A percentile compares a stretch with the other conserved stretches of the same genome.
phyloP scores from a whole-genome alignment of 495 filamentous ascomycete species.

The Barbatosphaeria neglecta region DNA sequence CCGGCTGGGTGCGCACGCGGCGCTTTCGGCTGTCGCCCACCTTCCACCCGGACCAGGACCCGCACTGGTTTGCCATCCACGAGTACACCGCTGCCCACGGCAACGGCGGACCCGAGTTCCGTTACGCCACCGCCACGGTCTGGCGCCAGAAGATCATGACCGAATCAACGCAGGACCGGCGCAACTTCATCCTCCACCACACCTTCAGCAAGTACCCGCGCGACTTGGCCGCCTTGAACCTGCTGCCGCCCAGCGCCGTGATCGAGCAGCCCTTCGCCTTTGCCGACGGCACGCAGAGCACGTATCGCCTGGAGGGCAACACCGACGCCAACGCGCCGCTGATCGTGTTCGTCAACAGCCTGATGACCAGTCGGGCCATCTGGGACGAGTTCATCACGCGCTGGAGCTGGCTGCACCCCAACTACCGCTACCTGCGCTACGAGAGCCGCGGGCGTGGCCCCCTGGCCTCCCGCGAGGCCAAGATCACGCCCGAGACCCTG shows the following conservation, averaged over 20 bases:
- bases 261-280: constrained; percentile 51
- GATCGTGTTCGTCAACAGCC: constrained; percentile 49
- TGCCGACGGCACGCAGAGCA: constrained; percentile 43
- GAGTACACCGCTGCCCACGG: constrained; percentile 47
- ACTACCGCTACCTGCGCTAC: constrained; percentile 51
- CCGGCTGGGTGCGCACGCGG: constrained; percentile 49
- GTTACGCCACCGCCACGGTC: constrained; percentile 38
- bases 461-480: constrained; percentile 2
- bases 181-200: constrained; percentile 47
- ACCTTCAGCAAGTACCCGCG: constrained; percentile 50
- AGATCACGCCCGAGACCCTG: constrained; percentile 41
- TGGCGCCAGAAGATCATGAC: constrained; percentile 36
- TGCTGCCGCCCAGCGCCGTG: constrained; percentile 37
- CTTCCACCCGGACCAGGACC: constrained; percentile 26
- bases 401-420: constrained; percentile 33
- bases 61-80: constrained; percentile 47
- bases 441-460: constrained; percentile 38
- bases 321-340: constrained; percentile 42
- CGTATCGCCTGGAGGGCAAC: constrained; percentile 48
- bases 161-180: constrained; percentile 29
- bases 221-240: constrained; percentile 36
- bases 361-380: constrained; percentile 47
- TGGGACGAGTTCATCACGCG: constrained; percentile 50
- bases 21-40: constrained; percentile 38
- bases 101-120: constrained; percentile 40